Evolutionary conservation across 2,329 filamentous ascomycete species (phyloP).

Genomic region (Fusarium sp.): DNA sequence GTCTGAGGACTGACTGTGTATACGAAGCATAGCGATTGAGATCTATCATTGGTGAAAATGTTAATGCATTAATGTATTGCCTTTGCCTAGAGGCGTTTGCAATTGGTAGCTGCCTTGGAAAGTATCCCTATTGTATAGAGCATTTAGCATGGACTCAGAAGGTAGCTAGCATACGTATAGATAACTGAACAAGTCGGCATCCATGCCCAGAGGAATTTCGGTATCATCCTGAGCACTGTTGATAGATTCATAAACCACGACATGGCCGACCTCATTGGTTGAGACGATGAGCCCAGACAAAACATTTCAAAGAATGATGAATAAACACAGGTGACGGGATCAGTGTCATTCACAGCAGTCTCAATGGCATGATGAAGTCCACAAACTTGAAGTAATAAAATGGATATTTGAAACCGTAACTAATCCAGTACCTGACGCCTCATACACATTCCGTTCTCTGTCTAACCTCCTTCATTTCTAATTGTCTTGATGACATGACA

Average conservation of each 20-base stretch:
- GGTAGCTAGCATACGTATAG: background rate
- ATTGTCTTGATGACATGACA: conserved; percentile 28
- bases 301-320: background rate
- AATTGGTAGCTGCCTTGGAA: background rate
- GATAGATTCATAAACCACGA: background rate
- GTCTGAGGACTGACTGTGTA: background rate
- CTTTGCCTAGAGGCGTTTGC: background rate
- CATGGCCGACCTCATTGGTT: background rate
- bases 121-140: background rate
- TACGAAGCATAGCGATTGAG: background rate
- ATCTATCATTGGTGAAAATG: background rate
- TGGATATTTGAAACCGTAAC: conserved; percentile 35
- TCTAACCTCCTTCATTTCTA: conserved; percentile 40
- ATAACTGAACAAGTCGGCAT: background rate
- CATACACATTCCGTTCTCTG: conserved; percentile 31
- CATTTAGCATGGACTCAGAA: background rate
- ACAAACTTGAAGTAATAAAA: background rate
- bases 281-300: background rate
- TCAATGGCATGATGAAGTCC: background rate
- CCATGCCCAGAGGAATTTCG: background rate
- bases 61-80: background rate
- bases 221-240: background rate
- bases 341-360: background rate
- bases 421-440: conserved; percentile 38
- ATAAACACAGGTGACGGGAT: background rate